Base-by-base conservation (phyloP, 208 protist species). In the Crithidia acanthocephali region DNA sequence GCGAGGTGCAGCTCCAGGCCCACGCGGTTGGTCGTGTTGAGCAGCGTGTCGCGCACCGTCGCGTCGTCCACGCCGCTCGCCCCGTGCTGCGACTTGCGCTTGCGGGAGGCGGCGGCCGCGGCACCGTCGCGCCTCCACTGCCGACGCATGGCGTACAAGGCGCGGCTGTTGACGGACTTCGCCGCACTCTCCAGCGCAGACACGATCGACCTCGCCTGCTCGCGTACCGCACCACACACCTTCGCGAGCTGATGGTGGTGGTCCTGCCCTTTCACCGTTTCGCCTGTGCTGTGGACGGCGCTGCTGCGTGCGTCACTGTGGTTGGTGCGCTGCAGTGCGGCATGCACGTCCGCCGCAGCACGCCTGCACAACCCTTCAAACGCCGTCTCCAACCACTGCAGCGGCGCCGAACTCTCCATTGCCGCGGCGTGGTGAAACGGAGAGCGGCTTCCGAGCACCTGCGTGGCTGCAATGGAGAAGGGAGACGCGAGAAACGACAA, bases 1-100 rank as follows among this genome's bases (percentile, higher is more conserved):
- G 66, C 44, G 4, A 86, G 71, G 48, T 83, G 71, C 45, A 83
- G 66, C 68, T 74, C 65, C 37, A 75, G 40, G 4, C 53, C 64
- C 7, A 80, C 68, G 3, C 70, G 72, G 25, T 80, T 51, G 11
- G 83, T 64, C 33, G 70, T 72, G 45, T 68, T 76, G 16, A 68
- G 23, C 53, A 83, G 55, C 15, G 79, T 80, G 52, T 74, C 73
- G 18, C 58, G n/a, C 45, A 75, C 73, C n/a, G 15, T n/a, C 9
- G 61, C 22, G 56, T 68, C 70, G 25, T 25, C 35, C 25, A 44
- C 20, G n/a, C 33, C 15, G 48, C 37, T 28, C 6, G 35, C 2
- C 18, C 42, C 11, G 22, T 20, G 60, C 16, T 40, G 27, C 60
- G 60, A 66, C 50, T 60, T 64, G 35, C 67, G 72, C 50, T 47